phyloP scores from a whole-genome alignment of 305 asterid species.

The Fraxinus paxiana region DNA sequence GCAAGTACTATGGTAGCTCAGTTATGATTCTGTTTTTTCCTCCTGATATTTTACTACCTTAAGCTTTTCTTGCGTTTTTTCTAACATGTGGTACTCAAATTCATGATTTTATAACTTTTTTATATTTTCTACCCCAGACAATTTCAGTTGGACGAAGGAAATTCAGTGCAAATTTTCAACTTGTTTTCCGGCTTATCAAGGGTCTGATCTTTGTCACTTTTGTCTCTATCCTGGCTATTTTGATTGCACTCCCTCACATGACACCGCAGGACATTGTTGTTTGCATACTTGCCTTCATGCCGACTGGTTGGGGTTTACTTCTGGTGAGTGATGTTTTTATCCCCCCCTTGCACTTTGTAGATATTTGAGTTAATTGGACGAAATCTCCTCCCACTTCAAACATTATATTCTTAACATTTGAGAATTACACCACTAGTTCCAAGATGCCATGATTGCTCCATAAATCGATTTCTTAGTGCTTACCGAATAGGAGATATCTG shows the following conservation, averaged over 20 bases:
- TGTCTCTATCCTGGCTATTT: constrained; percentile 53
- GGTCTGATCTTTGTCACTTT: constrained; percentile 73
- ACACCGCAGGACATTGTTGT: constrained; percentile 62
- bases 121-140: constrained; percentile 44
- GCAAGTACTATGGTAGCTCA: neutral
- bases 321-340: constrained; percentile 49
- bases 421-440: neutral
- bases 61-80: neutral
- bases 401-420: neutral
- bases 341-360: neutral
- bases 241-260: constrained; percentile 66
- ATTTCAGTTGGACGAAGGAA: constrained; percentile 80
- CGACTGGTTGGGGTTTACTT: constrained; percentile 91
- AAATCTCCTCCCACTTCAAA: neutral
- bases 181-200: constrained; percentile 76
- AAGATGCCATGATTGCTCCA: neutral
- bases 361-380: neutral
- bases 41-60: neutral
- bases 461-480: neutral
- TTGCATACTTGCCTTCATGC: constrained; percentile 85
- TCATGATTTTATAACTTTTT: constrained; percentile 4
- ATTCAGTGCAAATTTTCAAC: constrained; percentile 77
- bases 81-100: neutral
- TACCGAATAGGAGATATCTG: neutral
- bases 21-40: neutral